Evolutionary conservation across 768 basidiomycete genomes (phyloP).

Genomic region (Suillus discolor): DNA sequence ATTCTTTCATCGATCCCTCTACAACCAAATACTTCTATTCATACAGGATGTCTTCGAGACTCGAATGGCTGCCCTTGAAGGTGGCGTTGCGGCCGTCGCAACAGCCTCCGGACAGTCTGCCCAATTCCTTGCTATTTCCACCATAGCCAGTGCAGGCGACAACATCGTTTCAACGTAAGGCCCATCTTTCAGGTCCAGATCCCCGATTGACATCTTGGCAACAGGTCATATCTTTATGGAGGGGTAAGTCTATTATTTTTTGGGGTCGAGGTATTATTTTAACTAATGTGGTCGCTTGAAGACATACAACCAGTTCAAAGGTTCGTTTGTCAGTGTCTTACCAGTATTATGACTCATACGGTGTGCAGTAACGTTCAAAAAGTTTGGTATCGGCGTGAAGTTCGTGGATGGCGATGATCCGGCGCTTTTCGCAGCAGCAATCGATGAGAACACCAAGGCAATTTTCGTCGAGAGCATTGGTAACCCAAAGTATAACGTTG

Average conservation of each 20-base stretch:
- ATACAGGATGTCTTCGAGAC: slow-evolving; percentile 66
- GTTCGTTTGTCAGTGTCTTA: slow-evolving; percentile 24
- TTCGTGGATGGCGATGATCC: slow-evolving; percentile 53
- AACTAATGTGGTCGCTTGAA: slow-evolving; percentile 16
- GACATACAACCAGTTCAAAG: slow-evolving; percentile 71
- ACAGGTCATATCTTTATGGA: slow-evolving; percentile 58
- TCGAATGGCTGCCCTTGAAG: slow-evolving; percentile 65
- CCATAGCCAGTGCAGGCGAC: slow-evolving; percentile 56
- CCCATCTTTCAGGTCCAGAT: background rate
- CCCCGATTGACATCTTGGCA: background rate
- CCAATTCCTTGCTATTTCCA: slow-evolving; percentile 59
- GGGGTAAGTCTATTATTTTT: slow-evolving; percentile 41
- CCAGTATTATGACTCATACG: background rate
- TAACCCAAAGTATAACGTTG: slow-evolving; percentile 61
- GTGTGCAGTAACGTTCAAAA: slow-evolving; percentile 51
- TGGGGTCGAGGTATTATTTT: background rate
- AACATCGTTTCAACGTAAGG: slow-evolving; percentile 65
- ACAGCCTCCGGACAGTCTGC: slow-evolving; percentile 63
- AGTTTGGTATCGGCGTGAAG: slow-evolving; percentile 55
- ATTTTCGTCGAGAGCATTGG: slow-evolving; percentile 64
- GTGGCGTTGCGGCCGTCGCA: slow-evolving; percentile 60
- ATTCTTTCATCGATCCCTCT: background rate
- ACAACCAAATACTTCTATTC: background rate
- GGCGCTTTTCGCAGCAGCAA: slow-evolving; percentile 49
- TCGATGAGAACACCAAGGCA: slow-evolving; percentile 62